Conservation (phyloP, 768 basidiomycete species). For the Candolleomyces aberdarensis region DNA sequence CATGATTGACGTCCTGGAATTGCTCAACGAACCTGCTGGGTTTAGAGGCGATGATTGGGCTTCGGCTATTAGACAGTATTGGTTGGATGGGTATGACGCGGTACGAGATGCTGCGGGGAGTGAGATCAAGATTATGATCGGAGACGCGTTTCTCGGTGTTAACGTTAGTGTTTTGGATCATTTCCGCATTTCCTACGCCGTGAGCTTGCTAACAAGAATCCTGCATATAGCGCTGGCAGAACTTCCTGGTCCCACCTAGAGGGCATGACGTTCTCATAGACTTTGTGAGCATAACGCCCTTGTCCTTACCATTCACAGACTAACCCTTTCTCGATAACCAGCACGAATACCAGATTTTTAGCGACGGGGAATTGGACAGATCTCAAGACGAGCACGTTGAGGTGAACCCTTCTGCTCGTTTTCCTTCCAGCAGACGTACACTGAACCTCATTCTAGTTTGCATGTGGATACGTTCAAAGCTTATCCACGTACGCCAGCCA, state of each 20-base stretch:
- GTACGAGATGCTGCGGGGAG: slow-evolving; percentile 49
- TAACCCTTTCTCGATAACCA: slow-evolving; percentile 17
- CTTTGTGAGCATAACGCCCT: slow-evolving; percentile 37
- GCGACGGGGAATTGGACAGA: slow-evolving; percentile 48
- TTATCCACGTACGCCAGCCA: slow-evolving; percentile 44
- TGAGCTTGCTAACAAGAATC: background rate
- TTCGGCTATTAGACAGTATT: slow-evolving; percentile 48
- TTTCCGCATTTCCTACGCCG: background rate
- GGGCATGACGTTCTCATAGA: slow-evolving; percentile 66
- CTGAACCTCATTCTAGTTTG: slow-evolving; percentile 32
- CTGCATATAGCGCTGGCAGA: slow-evolving; percentile 49
- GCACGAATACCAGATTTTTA: slow-evolving; percentile 79
- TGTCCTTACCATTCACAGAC: background rate
- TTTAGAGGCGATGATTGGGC: slow-evolving; percentile 43
- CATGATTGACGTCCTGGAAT: slow-evolving; percentile 60
- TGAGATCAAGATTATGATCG: slow-evolving; percentile 63
- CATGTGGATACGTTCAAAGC: slow-evolving; percentile 48
- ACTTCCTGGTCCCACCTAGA: slow-evolving; percentile 51
- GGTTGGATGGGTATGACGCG: slow-evolving; percentile 54
- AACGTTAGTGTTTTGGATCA: slow-evolving; percentile 28
- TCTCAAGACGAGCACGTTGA: slow-evolving; percentile 55
- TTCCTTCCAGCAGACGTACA: background rate
- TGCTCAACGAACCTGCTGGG: slow-evolving; percentile 69
- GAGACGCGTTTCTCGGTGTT: slow-evolving; percentile 67
- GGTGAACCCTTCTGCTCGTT: slow-evolving; percentile 28